These are phyloP conservation scores for Naganishia vaughanmartiniae DNA, from an alignment of 768 basidiomycete genomes.

Conservation along the genomic window DNA sequence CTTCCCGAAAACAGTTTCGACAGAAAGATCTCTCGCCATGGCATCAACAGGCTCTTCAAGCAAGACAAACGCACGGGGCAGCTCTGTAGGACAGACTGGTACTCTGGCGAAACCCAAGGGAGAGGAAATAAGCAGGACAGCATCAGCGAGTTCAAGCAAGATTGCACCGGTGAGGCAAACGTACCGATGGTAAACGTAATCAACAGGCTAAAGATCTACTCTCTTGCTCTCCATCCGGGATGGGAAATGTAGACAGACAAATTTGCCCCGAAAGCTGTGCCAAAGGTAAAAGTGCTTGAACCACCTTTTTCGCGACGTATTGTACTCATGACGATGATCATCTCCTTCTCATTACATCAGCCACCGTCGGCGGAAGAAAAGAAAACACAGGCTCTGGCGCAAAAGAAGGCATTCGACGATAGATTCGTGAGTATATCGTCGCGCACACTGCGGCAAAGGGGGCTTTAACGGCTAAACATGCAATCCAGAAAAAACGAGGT, in stretches of 20 bases:
- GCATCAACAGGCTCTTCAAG: background rate
- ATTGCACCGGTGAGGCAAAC: background rate
- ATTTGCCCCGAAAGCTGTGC: background rate
- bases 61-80: background rate
- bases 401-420: conserved; percentile 34
- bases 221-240: background rate
- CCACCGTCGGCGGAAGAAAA: conserved; percentile 21
- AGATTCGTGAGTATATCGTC: conserved; percentile 29
- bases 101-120: background rate
- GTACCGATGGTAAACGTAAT: background rate
- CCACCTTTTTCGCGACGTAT: background rate
- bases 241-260: background rate
- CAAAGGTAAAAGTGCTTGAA: background rate
- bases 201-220: background rate
- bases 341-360: conserved; percentile 5
- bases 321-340: background rate
- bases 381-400: conserved; percentile 25
- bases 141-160: background rate
- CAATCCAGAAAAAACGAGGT: conserved; percentile 29
- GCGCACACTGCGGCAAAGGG: background rate
- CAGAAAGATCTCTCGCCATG: background rate
- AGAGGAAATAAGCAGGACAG: background rate
- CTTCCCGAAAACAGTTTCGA: background rate
- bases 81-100: background rate
- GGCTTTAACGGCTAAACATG: background rate